A percentile compares a stretch with the other conserved stretches of the same genome.
Evolutionary conservation across 208 protist genomes (phyloP).

Genomic region (Porcisia deanei): DNA sequence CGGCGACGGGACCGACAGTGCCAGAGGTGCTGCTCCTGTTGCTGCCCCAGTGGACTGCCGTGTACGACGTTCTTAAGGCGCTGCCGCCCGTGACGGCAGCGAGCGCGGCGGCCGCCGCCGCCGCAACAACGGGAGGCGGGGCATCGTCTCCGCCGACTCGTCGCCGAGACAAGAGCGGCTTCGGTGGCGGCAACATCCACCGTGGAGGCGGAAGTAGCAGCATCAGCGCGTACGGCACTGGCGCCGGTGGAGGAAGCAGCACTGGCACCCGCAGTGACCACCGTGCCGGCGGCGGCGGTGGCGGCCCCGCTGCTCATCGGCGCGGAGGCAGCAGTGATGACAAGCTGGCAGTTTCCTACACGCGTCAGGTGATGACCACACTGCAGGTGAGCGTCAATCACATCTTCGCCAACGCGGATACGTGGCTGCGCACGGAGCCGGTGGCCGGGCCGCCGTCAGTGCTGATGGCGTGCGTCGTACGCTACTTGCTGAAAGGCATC

Average conservation of each 20-base stretch:
- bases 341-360: slow-evolving; percentile 37
- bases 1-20: slow-evolving; percentile 28
- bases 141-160: background rate
- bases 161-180: slow-evolving; percentile 17
- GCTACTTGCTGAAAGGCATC: slow-evolving; percentile 73
- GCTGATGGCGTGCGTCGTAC: slow-evolving; percentile 48
- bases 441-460: slow-evolving; percentile 30
- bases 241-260: slow-evolving; percentile 21
- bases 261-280: slow-evolving; percentile 32
- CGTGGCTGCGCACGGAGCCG: slow-evolving; percentile 48
- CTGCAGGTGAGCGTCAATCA: slow-evolving; percentile 72
- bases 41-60: slow-evolving; percentile 38
- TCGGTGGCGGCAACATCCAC: slow-evolving; percentile 2
- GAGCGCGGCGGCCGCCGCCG: background rate
- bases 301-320: slow-evolving; percentile 4
- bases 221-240: slow-evolving; percentile 9
- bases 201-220: slow-evolving; percentile 8
- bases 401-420: slow-evolving; percentile 59
- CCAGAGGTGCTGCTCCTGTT: slow-evolving; percentile 33
- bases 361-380: slow-evolving; percentile 47
- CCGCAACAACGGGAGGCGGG: background rate
- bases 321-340: slow-evolving; percentile 16
- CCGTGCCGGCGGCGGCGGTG: slow-evolving; percentile 21
- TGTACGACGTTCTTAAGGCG: slow-evolving; percentile 42
- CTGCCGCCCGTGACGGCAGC: slow-evolving; percentile 25